These are phyloP conservation scores for Pythium dissimile DNA, from an alignment of 352 stramenopile genomes.

Conservation along the genomic window DNA sequence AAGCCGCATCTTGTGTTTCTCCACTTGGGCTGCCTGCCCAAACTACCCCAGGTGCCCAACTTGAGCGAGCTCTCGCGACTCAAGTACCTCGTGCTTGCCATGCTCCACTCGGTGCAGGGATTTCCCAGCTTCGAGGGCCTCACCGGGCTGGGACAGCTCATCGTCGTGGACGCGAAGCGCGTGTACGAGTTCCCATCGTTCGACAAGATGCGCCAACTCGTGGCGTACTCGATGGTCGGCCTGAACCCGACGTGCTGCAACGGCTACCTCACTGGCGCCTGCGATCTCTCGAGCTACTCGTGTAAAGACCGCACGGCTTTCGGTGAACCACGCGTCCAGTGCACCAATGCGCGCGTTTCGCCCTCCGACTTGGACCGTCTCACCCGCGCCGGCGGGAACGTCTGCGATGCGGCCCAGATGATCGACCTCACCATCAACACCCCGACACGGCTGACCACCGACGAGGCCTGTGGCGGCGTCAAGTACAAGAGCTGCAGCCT, in stretches of 20 bases:
- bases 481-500: constrained; percentile 5
- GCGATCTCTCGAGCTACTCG: neutral
- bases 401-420: neutral
- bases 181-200: neutral
- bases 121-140: neutral
- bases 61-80: neutral
- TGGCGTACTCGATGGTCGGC: neutral
- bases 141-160: neutral
- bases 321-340: neutral
- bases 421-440: neutral
- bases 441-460: neutral
- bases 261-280: constrained; percentile 1
- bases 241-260: constrained; percentile 11
- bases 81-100: constrained; percentile 1
- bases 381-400: neutral
- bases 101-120: neutral
- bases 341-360: neutral
- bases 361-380: neutral
- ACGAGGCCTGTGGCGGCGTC: neutral
- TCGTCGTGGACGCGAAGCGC: neutral
- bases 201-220: neutral
- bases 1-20: constrained; percentile 6
- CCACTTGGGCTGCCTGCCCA: constrained; percentile 3
- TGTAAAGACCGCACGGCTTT: neutral
- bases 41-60: neutral